Evolutionary conservation across 2,329 filamentous ascomycete species (phyloP), one percentile per base, ranked within the genome.

Genomic region (Celoporthe dispersa): DNA sequence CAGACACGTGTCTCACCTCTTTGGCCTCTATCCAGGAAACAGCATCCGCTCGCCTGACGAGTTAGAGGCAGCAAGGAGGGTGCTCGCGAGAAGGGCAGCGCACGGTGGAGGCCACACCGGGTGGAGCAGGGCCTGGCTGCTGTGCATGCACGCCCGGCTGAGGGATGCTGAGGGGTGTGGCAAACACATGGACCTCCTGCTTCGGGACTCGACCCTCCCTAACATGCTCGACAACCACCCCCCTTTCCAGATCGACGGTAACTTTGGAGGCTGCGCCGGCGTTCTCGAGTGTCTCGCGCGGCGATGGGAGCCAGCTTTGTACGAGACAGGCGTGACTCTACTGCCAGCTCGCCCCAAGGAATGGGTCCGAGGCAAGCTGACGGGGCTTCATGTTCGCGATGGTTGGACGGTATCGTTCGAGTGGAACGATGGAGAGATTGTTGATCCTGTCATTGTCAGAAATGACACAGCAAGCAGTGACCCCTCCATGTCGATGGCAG

Each of bases 181-280:
- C 51, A 73, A 77, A 39, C 80, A 84, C 69, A 73, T 84, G 33
- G 75, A 81, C 25, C 75, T 76, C n/a, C 74, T 84, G 8, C 72
- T 85, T 41, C 75, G 75, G 16, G 75, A 80, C 3, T 82, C 82
- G 3, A 84, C 83, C 0, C 73, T 84, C 25, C 78, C 80, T 1
- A 85, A 84, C 73, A 73, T 85, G 68, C 72, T 85, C 2, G 83
- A 85, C 65, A 79, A 78, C 9, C 82, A 83, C 60, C 82, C 82
- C 1, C 81, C 81, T 16, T 85, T 85, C 71, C 84, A 86, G 71
- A 84, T 85, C 31, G 84, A 86, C 73, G 84, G 84, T 0, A 86
- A 86, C 67, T 83, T 85, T 71, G 84, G 84, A 1, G 81, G 80
- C 1, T 80, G 80, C n/a, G 81, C 82, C 3, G 84, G 82, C 1